Percentiles rank a stretch among this genome's conserved stretches.
phyloP scores from a whole-genome alignment of 352 stramenopile genomes.

The Pseudoperonospora humuli region DNA sequence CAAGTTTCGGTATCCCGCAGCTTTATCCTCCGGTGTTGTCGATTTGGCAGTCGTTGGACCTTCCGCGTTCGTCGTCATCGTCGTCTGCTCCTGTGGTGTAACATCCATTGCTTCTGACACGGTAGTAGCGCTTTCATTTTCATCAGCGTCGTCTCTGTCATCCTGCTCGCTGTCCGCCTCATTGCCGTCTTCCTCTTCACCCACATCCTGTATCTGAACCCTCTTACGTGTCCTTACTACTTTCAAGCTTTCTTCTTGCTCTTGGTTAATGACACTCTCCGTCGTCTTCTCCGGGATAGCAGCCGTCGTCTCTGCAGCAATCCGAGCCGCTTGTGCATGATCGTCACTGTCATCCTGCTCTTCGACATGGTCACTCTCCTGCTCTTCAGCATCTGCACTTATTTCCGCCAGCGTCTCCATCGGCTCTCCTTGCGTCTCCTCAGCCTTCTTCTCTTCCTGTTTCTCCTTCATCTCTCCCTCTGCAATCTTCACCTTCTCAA shows the following conservation, averaged over 20 bases:
- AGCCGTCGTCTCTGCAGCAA: neutral
- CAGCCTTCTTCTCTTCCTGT: constrained; percentile 7
- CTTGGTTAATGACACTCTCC: too few relatives aligned
- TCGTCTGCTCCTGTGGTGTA: constrained; percentile 2
- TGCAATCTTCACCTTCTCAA: constrained; percentile 56
- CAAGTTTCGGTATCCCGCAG: constrained; percentile 56
- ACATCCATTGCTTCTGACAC: constrained; percentile 8
- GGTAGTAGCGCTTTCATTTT: constrained; percentile 9
- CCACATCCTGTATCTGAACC: constrained; percentile 28
- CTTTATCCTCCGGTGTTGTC: constrained; percentile 37
- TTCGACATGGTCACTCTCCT: too few relatives aligned
- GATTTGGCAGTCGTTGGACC: constrained; percentile 7
- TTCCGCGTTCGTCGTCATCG: neutral
- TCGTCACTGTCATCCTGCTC: neutral
- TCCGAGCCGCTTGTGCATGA: neutral
- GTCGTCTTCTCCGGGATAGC: neutral
- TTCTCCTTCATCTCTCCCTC: constrained; percentile 36
- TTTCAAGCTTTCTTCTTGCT: constrained; percentile 17
- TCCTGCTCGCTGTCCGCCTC: constrained; percentile 58
- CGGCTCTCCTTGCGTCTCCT: constrained; percentile 1
- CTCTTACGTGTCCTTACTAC: constrained; percentile 33
- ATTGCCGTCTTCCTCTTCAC: constrained; percentile 47
- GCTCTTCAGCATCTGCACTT: neutral
- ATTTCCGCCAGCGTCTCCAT: neutral
- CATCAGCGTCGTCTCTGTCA: constrained; percentile 23